Evolutionary conservation across 2,329 filamentous ascomycete species (phyloP).

Genomic region (Esteya vermicola): DNA sequence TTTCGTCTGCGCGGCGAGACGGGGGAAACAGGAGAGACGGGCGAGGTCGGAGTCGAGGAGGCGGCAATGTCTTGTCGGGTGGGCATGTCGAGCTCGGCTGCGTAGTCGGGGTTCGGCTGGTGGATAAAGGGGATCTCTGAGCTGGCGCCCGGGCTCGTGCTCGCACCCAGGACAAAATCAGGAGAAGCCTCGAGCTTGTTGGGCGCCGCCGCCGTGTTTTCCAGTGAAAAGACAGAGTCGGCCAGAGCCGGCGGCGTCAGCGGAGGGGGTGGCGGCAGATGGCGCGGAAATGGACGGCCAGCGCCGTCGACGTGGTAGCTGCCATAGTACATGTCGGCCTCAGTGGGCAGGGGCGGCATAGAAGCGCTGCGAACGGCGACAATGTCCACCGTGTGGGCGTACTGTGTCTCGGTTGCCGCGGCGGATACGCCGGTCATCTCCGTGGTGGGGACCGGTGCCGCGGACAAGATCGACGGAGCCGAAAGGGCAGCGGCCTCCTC

Average conservation of each 20-base stretch:
- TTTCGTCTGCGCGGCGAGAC: conserved; percentile 23
- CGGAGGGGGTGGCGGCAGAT: conserved; percentile 29
- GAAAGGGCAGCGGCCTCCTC: no score
- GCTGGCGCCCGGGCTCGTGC: no score
- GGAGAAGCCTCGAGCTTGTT: conserved; percentile 16
- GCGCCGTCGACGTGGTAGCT: background rate
- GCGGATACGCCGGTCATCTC: no score
- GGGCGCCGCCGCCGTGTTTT: conserved; percentile 20
- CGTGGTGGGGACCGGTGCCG: no score
- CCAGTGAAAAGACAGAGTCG: conserved; percentile 26
- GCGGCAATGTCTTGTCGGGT: no score
- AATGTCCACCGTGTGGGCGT: no score
- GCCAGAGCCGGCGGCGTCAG: conserved; percentile 33
- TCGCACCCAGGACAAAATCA: no score
- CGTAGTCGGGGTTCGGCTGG: conserved; percentile 36
- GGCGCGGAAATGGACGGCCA: conserved; percentile 3
- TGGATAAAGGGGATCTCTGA: conserved; percentile 28
- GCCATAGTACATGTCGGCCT: background rate
- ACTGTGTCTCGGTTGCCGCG: no score
- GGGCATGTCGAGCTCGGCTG: conserved; percentile 8
- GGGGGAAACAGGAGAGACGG: background rate
- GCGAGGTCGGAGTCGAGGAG: no score
- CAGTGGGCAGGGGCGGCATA: background rate
- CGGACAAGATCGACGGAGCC: no score
- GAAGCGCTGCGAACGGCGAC: background rate